A percentile compares a stretch with the other conserved stretches of the same genome.
phyloP scores from a whole-genome alignment of 2,329 filamentous ascomycete species.

The Fusarium sp. region DNA sequence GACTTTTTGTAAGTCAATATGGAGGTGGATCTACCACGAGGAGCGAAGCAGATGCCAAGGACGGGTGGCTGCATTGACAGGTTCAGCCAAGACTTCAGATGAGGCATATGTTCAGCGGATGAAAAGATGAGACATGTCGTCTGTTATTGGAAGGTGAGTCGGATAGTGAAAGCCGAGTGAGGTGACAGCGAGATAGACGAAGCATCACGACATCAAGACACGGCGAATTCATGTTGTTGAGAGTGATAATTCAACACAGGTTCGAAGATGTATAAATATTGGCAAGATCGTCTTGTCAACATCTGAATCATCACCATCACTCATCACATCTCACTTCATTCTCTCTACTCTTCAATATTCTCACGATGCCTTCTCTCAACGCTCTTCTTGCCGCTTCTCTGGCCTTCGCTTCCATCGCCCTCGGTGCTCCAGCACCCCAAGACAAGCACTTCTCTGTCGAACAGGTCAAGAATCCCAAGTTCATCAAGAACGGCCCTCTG shows the following conservation, averaged over 20 bases:
- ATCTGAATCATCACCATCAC: not conserved
- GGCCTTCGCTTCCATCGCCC: conserved; percentile 36
- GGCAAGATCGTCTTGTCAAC: not conserved
- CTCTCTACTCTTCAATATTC: not conserved
- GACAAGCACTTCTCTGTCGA: conserved; percentile 47
- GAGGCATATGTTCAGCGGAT: not conserved
- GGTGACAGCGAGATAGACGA: conserved; percentile 2
- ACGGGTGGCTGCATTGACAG: conserved; percentile 28
- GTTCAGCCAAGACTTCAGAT: conserved; percentile 6
- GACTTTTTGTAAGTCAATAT: not conserved
- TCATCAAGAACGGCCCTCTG: conserved; percentile 50
- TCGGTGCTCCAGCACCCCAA: conserved; percentile 27
- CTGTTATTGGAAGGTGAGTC: conserved; percentile 25
- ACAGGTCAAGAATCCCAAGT: conserved; percentile 54
- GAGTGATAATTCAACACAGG: not conserved
- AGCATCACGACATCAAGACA: not conserved
- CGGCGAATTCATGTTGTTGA: not conserved
- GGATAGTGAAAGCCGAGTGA: conserved; percentile 22
- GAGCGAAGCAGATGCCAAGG: conserved; percentile 31
- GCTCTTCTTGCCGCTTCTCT: conserved; percentile 35
- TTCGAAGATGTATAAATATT: not conserved
- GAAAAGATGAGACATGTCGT: not conserved
- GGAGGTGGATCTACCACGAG: not conserved
- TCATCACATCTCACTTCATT: not conserved
- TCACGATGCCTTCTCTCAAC: conserved; percentile 24